phyloP scores from a whole-genome alignment of 2,329 filamentous ascomycete genomes.

The Hyphodiscus sp. region DNA sequence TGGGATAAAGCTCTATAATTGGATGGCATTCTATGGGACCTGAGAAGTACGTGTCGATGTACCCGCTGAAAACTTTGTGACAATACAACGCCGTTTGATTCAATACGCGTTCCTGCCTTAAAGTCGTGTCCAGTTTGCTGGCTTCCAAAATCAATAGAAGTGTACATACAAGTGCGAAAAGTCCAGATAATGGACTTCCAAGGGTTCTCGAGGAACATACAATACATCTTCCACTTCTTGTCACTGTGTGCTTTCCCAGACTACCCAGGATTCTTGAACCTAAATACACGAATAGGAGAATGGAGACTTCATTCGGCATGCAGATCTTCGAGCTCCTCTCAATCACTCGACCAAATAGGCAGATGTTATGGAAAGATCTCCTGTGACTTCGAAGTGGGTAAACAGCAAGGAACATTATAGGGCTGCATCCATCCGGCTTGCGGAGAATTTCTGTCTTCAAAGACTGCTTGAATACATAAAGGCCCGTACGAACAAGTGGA shows the following conservation, averaged over 20 bases:
- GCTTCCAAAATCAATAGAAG: too few relatives aligned
- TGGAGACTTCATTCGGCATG: too few relatives aligned
- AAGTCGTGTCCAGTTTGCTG: background rate
- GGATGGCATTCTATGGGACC: background rate
- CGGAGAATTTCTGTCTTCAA: background rate
- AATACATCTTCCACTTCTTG: too few relatives aligned
- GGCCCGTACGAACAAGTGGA: background rate
- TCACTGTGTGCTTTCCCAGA: too few relatives aligned
- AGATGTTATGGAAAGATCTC: background rate
- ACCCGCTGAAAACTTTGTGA: too few relatives aligned
- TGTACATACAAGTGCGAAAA: background rate
- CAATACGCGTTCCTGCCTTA: background rate
- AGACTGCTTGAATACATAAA: background rate
- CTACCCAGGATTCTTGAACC: too few relatives aligned
- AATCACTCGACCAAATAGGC: too few relatives aligned
- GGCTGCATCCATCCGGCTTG: background rate
- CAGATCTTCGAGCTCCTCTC: too few relatives aligned
- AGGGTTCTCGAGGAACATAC: too few relatives aligned
- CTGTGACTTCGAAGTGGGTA: background rate
- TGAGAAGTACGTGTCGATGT: background rate
- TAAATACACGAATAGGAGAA: too few relatives aligned
- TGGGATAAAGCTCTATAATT: background rate
- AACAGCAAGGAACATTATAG: background rate
- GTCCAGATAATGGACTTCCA: too few relatives aligned
- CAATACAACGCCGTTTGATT: background rate